Conservation (phyloP, 768 basidiomycete genomes). For the Leccinum fibrillosum region DNA sequence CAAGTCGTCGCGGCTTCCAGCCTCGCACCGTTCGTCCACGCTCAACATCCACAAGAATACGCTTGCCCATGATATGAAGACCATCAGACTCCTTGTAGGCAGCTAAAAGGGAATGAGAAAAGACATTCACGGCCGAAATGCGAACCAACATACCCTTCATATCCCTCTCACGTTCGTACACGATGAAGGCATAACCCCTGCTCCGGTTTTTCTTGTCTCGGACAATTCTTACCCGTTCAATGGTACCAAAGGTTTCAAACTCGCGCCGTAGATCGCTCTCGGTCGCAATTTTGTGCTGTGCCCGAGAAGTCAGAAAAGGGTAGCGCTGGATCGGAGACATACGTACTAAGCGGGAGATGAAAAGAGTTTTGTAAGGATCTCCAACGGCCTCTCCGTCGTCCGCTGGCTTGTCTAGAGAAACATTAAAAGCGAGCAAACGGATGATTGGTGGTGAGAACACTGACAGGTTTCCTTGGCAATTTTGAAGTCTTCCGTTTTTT, state of each 20-base stretch:
- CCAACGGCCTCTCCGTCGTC: conserved; percentile 90
- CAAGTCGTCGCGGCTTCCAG: conserved; percentile 95
- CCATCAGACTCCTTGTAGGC: conserved; percentile 99
- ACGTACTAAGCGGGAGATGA: conserved; percentile 86
- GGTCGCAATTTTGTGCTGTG: conserved; percentile 85
- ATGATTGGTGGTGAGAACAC: conserved; percentile 29
- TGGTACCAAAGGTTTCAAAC: conserved; percentile 92
- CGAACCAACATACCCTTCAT: conserved; percentile 80
- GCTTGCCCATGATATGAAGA: conserved; percentile 92
- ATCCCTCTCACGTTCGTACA: conserved; percentile 96
- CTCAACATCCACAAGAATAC: conserved; percentile 97
- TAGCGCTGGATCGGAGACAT: neutral
- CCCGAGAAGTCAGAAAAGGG: conserved; percentile 14
- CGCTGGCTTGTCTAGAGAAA: conserved; percentile 78
- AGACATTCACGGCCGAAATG: conserved; percentile 10
- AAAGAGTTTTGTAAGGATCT: conserved; percentile 97
- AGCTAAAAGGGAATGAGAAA: conserved; percentile 40
- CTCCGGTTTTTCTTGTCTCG: conserved; percentile 85
- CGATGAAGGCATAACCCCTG: conserved; percentile 93
- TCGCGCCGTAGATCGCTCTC: conserved; percentile 92
- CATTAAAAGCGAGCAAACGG: conserved; percentile 5
- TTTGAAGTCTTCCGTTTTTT: conserved; percentile 71
- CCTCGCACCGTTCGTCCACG: conserved; percentile 96
- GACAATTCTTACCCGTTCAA: conserved; percentile 92
- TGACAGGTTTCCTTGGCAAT: conserved; percentile 81